Evolutionary conservation across 1,284 basidiomycete species (phyloP).

Genomic region (Schizopora paradoxa): DNA sequence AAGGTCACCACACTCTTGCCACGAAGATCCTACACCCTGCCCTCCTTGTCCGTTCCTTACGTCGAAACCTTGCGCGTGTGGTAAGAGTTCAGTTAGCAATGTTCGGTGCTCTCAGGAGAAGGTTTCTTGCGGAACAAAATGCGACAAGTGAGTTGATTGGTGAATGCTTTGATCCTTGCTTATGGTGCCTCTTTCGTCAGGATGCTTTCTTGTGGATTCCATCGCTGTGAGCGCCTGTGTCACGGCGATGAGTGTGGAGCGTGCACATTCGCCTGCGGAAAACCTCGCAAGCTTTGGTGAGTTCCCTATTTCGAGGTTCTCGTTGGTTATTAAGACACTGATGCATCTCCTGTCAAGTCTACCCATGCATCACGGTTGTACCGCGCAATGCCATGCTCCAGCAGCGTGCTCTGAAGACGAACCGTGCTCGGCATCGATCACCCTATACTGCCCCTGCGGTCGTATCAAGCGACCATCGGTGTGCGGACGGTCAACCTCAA

Average conservation of each 20-base stretch:
- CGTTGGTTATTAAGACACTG: background rate
- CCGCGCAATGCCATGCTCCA: conserved; percentile 78
- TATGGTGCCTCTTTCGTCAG: conserved; percentile 28
- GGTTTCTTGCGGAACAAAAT: conserved; percentile 76
- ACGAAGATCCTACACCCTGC: conserved; percentile 60
- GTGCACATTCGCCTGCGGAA: conserved; percentile 76
- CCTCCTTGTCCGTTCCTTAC: conserved; percentile 83
- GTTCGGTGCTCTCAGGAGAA: conserved; percentile 73
- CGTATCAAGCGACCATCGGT: conserved; percentile 65
- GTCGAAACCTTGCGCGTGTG: conserved; percentile 78
- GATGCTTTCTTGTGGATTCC: conserved; percentile 76
- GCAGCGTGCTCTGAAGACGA: conserved; percentile 74
- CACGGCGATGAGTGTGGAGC: conserved; percentile 75
- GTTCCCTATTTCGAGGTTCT: conserved; percentile 21
- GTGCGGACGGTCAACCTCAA: conserved; percentile 57
- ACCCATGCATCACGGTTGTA: conserved; percentile 66
- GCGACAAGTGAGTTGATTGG: conserved; percentile 55
- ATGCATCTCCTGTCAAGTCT: conserved; percentile 32
- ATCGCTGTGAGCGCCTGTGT: conserved; percentile 75
- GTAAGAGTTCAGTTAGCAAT: conserved; percentile 71
- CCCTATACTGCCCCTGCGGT: conserved; percentile 75
- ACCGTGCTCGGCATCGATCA: conserved; percentile 64
- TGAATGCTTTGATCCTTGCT: conserved; percentile 2
- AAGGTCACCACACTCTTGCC: conserved; percentile 71
- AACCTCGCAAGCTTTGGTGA: conserved; percentile 76